Percentiles rank a stretch among this genome's conserved stretches.
Conservation (phyloP, 2,329 filamentous ascomycete genomes). For the Exophiala calicioides region DNA sequence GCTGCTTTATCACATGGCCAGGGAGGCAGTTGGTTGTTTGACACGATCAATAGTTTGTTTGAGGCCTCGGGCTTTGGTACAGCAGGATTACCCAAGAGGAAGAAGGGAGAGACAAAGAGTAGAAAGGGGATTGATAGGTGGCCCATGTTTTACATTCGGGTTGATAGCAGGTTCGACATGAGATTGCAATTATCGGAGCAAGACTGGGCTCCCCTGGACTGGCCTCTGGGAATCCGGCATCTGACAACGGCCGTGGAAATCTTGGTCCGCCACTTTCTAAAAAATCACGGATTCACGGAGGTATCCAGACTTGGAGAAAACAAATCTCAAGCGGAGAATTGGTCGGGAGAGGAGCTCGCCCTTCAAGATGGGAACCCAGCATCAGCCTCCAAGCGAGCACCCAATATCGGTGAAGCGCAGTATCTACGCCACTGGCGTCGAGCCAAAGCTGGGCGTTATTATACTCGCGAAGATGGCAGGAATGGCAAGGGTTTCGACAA, state of each 20-base stretch:
- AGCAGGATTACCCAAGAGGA: no score
- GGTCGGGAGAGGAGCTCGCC: background rate
- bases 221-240: slow-evolving; percentile 1
- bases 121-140: slow-evolving; percentile 72
- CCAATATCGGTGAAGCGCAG: slow-evolving; percentile 1
- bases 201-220: background rate
- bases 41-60: slow-evolving; percentile 78
- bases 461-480: slow-evolving; percentile 1
- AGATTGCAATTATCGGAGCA: slow-evolving; percentile 43
- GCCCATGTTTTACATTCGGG: slow-evolving; percentile 85
- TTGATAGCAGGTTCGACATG: slow-evolving; percentile 47
- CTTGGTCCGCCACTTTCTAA: slow-evolving; percentile 73
- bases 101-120: slow-evolving; percentile 34
- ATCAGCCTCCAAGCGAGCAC: background rate
- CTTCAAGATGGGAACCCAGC: no score
- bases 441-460: slow-evolving; percentile 15
- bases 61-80: slow-evolving; percentile 75
- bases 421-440: slow-evolving; percentile 20
- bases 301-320: slow-evolving; percentile 28
- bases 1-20: slow-evolving; percentile 60
- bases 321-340: background rate
- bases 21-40: slow-evolving; percentile 68
- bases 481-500: slow-evolving; percentile 2
- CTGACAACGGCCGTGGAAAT: slow-evolving; percentile 38
- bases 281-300: slow-evolving; percentile 63